These are phyloP conservation scores for Eutypella sp. DNA, from an alignment of 2,329 filamentous ascomycete genomes.

Conservation along the genomic window DNA sequence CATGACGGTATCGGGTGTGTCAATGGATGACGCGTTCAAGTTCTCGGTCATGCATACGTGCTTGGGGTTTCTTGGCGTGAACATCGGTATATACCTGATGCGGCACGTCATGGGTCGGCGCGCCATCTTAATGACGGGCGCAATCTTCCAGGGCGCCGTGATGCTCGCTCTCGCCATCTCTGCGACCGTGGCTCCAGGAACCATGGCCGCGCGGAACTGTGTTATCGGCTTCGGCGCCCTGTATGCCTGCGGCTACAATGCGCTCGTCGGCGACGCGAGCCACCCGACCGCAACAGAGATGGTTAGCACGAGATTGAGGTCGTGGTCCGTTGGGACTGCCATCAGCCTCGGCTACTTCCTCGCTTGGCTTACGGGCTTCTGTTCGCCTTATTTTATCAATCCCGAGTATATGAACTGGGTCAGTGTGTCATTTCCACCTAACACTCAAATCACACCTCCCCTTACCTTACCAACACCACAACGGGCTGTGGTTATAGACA, in stretches of 20 bases:
- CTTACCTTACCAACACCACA: too few relatives aligned
- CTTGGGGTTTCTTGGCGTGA: constrained; percentile 43
- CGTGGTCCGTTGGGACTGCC: constrained; percentile 44
- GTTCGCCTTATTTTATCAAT: constrained; percentile 27
- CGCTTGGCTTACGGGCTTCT: constrained; percentile 31
- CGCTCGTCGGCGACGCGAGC: constrained; percentile 34
- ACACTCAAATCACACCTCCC: too few relatives aligned
- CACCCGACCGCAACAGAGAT: constrained; percentile 39
- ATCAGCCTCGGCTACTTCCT: constrained; percentile 43
- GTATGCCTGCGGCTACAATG: constrained; percentile 32
- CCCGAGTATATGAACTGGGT: constrained; percentile 26
- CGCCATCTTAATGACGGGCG: constrained; percentile 42
- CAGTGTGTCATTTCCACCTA: constrained; percentile 2
- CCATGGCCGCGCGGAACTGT: constrained; percentile 24
- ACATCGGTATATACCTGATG: constrained; percentile 44
- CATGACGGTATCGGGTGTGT: constrained; percentile 35
- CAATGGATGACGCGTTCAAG: constrained; percentile 39
- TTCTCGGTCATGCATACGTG: constrained; percentile 46
- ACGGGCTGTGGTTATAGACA: too few relatives aligned
- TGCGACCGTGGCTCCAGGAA: constrained; percentile 21
- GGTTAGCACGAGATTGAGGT: constrained; percentile 37
- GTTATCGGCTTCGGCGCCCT: constrained; percentile 31
- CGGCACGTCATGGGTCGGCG: constrained; percentile 41
- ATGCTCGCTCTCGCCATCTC: constrained; percentile 38
- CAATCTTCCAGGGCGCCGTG: constrained; percentile 36